Percentiles rank a stretch among this genome's conserved stretches.
phyloP scores from a whole-genome alignment of 2,329 filamentous ascomycete species.

The Scedosporium minutisporum region DNA sequence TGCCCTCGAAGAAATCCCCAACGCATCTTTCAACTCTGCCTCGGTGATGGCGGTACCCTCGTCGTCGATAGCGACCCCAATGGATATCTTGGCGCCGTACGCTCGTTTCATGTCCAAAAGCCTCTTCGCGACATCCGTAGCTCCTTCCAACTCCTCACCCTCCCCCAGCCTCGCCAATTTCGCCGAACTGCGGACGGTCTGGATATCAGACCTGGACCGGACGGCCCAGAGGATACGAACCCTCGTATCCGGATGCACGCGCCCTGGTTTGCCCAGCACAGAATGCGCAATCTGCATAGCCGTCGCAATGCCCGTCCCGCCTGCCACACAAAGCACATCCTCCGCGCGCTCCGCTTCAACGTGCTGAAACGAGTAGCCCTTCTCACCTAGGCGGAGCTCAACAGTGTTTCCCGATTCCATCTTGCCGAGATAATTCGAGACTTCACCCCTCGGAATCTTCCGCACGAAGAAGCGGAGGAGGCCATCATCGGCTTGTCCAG shows the following conservation, averaged over 20 bases:
- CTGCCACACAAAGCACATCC: constrained; percentile 73
- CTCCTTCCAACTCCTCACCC: constrained; percentile 15
- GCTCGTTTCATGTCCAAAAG: constrained; percentile 51
- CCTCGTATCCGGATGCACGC: constrained; percentile 14
- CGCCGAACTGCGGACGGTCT: constrained; percentile 10
- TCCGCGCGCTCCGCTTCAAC: constrained; percentile 13
- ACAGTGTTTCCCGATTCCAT: constrained; percentile 54
- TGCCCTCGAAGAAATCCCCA: constrained; percentile 11
- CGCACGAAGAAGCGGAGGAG: constrained; percentile 67
- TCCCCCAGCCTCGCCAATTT: constrained; percentile 7
- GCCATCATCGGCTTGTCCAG: constrained; percentile 21
- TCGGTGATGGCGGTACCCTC: constrained; percentile 59
- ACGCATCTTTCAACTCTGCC: constrained; percentile 31
- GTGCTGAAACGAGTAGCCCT: background rate
- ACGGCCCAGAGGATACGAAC: constrained; percentile 79
- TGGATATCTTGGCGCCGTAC: constrained; percentile 45
- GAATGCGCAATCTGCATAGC: constrained; percentile 71
- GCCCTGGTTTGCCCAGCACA: constrained; percentile 31
- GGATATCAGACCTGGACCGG: constrained; percentile 46
- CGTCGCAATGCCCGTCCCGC: constrained; percentile 85
- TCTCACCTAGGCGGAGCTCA: constrained; percentile 46
- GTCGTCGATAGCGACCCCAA: constrained; percentile 76
- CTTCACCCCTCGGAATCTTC: constrained; percentile 70
- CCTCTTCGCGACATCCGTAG: constrained; percentile 48
- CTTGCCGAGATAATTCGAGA: constrained; percentile 69